These are phyloP conservation scores for Dendrobium catenatum DNA, from an alignment of 106 monocot species.

Conservation along the genomic window DNA sequence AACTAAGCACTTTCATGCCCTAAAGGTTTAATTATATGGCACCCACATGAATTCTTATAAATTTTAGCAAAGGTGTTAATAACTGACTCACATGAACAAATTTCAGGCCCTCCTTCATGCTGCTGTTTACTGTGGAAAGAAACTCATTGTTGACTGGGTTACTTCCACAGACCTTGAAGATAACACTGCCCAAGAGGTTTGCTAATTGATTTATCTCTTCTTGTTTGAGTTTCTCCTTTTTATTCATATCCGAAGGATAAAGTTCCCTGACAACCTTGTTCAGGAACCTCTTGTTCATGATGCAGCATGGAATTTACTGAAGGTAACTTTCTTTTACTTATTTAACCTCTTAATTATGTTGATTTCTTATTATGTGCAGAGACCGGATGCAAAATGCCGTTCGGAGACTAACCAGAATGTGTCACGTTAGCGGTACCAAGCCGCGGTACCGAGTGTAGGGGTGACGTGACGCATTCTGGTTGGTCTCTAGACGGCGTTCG, in stretches of 20 bases:
- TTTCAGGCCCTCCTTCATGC: slow-evolving; percentile 93
- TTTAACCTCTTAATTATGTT: not conserved
- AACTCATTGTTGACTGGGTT: slow-evolving; percentile 93
- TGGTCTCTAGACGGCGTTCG: too few relatives aligned
- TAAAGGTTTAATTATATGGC: not conserved
- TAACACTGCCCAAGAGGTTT: slow-evolving; percentile 44
- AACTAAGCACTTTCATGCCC: not conserved
- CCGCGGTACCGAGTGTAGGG: too few relatives aligned
- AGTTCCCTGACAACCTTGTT: not conserved
- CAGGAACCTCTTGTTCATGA: slow-evolving; percentile 60
- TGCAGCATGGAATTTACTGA: slow-evolving; percentile 80
- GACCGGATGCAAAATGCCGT: too few relatives aligned
- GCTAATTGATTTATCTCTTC: not conserved
- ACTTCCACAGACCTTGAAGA: slow-evolving; percentile 82
- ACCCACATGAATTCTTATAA: not conserved
- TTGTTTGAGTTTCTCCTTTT: not conserved
- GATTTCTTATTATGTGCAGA: not conserved
- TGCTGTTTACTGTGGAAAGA: slow-evolving; percentile 54
- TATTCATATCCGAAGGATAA: not conserved
- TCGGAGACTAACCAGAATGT: too few relatives aligned
- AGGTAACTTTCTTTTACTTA: slow-evolving; percentile 26
- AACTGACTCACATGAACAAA: not conserved
- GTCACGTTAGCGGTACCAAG: too few relatives aligned
- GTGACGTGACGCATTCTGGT: too few relatives aligned
- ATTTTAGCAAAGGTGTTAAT: not conserved